Evolutionary conservation across 441 rosid species (phyloP), one percentile per base, ranked within the genome.

Genomic region (Erodium texanum): DNA sequence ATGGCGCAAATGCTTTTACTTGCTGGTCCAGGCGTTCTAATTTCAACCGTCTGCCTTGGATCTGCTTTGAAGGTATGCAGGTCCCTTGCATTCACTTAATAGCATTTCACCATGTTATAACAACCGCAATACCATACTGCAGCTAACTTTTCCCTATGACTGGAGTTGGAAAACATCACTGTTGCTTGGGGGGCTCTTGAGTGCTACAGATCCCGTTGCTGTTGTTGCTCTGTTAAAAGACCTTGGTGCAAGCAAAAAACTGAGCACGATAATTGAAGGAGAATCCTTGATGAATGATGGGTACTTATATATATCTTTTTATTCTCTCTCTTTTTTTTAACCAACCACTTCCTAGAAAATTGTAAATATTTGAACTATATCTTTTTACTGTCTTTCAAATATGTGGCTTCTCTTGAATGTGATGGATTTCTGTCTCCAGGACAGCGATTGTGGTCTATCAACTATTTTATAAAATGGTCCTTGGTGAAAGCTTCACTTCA

Each of bases 261-360:
- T 93, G 78, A 91, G 77, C 79, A 91, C 99, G 41, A 80, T 91
- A 59, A 91, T 93, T 74, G 97, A 93, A 69, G 99, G 99, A 69
- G 99, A 93, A 74, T 91, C 99, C 68, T 75, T 93, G 79, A 93
- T 93, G 97, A 93, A 91, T 74, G 99, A 93, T 64, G 99, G 99
- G 99, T 93, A 86, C 65, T 62, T 75, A n/a, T n/a, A 14, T 23
- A 29, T 66, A 58, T 50, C 54, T 27, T 24, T n/a, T 67, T 61
- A 50, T 50, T 70, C 67, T 78, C 54, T 67, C 24, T 10, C 24
- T 66, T 1, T 62, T 68, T 56, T 64, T 66, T 59, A 72, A 62
- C n/a, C 38, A 52, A 29, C 62, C 7, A 61, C 56, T 72, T 27
- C 56, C 11, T 45, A 15, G 70, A 11, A 58, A 36, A 56, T 6